Base-by-base conservation (phyloP, 257 asterid genomes). In the Verbena officinalis region DNA sequence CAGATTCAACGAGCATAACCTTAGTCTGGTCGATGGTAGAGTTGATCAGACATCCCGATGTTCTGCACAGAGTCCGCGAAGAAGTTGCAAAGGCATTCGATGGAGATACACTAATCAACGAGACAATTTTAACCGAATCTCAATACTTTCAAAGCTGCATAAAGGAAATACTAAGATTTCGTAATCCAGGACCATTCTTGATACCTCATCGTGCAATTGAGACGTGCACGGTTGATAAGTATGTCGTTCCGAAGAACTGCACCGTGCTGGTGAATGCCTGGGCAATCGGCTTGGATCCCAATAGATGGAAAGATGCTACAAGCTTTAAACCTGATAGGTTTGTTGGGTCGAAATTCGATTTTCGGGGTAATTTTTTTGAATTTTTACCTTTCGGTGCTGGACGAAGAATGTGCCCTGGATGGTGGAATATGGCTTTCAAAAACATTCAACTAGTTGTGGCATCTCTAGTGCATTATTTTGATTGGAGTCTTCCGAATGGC, bases 321-420 rank as follows among this genome's bases (percentile, higher is more conserved):
- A 65, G n/a, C 16, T 62, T 70, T 50, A 54, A 53, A 9, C 74
- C 74, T 4, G 66, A 71, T 5, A 64, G 76, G 30, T 71, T 71
- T 62, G 20, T 71, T 7, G 21, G 17, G 13, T 36, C 42, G 10
- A 50, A 38, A 9, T 9, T 71, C 10, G 66, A 64, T 54, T 54
- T 24, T 11, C n/a, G 20, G 38, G 63, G 64, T 1, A 12, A 10
- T 4, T 13, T 45, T 49, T 71, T 42, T 22, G 61, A 56, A 2
- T 71, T 20, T 30, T 5, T 72, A 20, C 59, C 77, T 4, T 72
- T 72, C 12, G 3, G 73, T 11, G 51, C 77, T 0, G 77, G 77
- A 3, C 10, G 14, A 6, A 65, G 73, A 38, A 72, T 42, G 69
- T 72, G 77, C 62, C 77, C 72, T 2, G 77, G 77, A 23, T 64